Evolutionary conservation across 345 rosid genomes (phyloP).

Genomic region (Eucalyptus erythrocorys): DNA sequence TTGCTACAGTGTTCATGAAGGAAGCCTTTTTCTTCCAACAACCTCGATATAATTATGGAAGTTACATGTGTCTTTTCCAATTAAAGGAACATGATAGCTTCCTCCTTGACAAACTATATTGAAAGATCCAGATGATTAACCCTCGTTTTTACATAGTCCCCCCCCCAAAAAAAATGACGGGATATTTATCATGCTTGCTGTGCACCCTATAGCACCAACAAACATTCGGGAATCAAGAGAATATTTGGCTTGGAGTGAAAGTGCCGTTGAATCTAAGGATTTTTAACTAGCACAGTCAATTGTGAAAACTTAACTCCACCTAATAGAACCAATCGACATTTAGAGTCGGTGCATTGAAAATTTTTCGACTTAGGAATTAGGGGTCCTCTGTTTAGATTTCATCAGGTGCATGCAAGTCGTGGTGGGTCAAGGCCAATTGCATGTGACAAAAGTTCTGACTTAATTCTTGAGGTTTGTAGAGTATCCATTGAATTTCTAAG

Average conservation of each 20-base stretch:
- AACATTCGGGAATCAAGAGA: not conserved
- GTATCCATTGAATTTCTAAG: not conserved
- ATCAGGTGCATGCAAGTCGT: not conserved
- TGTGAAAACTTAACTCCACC: not conserved
- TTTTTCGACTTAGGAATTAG: rapidly evolving
- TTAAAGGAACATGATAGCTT: not conserved
- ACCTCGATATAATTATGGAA: not conserved
- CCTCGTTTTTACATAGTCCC: rapidly evolving
- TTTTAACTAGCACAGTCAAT: not conserved
- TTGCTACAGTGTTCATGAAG: not conserved
- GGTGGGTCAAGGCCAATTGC: not conserved
- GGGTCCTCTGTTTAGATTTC: not conserved
- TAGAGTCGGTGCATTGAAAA: not conserved
- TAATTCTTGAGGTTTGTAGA: not conserved
- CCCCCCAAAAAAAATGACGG: rapidly evolving
- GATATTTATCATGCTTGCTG: not conserved
- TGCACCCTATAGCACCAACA: not conserved
- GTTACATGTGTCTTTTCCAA: not conserved
- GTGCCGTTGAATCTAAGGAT: not conserved
- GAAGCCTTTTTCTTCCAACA: not conserved
- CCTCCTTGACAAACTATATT: not conserved
- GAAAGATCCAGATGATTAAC: not conserved
- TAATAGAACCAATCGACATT: not conserved
- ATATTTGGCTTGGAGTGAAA: not conserved
- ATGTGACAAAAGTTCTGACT: not conserved